Evolutionary conservation across 2,329 filamentous ascomycete species (phyloP).

Genomic region (Trichophyton verrucosum): DNA sequence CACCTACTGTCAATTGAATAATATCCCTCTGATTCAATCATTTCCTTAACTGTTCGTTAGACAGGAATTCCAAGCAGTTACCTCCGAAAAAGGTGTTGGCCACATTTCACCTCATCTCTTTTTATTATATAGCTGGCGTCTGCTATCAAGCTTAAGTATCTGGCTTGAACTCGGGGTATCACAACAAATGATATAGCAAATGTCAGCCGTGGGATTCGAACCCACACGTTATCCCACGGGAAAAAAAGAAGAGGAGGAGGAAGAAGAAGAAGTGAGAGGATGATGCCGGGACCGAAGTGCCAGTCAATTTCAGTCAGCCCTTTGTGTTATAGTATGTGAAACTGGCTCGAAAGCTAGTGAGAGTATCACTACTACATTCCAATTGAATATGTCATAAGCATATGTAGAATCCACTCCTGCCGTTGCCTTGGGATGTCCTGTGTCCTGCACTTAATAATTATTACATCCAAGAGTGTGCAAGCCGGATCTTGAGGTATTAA

Average conservation of each 20-base stretch:
- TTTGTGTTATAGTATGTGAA: not conserved
- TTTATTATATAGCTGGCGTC: not conserved
- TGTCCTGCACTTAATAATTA: not conserved
- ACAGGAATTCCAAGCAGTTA: no score
- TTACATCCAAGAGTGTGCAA: not conserved
- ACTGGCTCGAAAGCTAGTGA: not conserved
- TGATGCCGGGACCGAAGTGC: not conserved
- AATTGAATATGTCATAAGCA: not conserved
- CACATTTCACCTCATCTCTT: no score
- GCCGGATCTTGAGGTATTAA: not conserved
- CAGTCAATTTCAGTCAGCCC: not conserved
- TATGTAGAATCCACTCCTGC: not conserved
- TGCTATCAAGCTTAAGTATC: not conserved
- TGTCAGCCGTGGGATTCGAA: not conserved
- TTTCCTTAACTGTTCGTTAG: no score
- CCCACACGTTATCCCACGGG: not conserved
- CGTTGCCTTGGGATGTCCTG: not conserved
- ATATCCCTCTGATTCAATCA: no score
- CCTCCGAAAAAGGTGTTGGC: no score
- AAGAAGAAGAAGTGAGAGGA: not conserved
- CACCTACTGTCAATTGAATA: no score
- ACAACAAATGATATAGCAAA: not conserved
- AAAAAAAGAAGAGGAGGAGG: no score
- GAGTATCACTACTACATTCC: not conserved
- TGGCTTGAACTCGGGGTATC: not conserved